phyloP scores from a whole-genome alignment of 176 grass and related monocot species.

The Rhynchospora pubera region DNA sequence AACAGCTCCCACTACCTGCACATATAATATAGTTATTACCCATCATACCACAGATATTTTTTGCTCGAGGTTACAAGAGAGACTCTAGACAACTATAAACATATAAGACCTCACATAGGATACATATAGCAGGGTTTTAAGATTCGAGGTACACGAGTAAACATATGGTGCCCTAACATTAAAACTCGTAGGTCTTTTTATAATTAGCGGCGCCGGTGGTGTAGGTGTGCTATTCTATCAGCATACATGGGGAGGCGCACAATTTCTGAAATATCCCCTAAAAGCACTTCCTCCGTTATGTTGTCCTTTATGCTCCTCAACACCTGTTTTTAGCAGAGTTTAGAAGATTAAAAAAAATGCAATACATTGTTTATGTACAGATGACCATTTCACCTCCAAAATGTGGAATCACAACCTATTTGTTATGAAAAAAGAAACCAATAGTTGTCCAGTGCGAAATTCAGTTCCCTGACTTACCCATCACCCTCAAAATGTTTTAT shows the following conservation, averaged over 20 bases:
- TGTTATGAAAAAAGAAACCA: background rate
- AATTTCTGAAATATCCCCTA: constrained; percentile 51
- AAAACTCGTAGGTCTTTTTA: background rate
- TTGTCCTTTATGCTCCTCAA: constrained; percentile 82
- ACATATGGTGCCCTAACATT: background rate
- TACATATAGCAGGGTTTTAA: background rate
- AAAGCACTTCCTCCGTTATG: constrained; percentile 66
- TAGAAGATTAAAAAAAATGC: constrained; percentile 9
- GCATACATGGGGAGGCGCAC: constrained; percentile 59
- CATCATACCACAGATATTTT: background rate
- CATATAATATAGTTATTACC: constrained; percentile 17
- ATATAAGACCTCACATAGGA: background rate
- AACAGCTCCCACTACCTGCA: background rate
- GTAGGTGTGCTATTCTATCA: constrained; percentile 42
- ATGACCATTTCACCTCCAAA: background rate
- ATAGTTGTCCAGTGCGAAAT: background rate
- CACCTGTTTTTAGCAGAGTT: constrained; percentile 36
- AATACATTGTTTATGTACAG: background rate
- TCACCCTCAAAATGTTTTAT: no score
- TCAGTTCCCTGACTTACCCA: no score
- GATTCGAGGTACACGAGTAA: background rate
- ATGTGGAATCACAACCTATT: background rate
- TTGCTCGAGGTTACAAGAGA: background rate
- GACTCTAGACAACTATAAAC: background rate
- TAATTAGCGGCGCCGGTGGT: constrained; percentile 24